Percentiles rank a stretch among this genome's conserved stretches.
These are phyloP conservation scores for Agaricus subrufescens DNA, from an alignment of 768 basidiomycete species.

Conservation along the genomic window DNA sequence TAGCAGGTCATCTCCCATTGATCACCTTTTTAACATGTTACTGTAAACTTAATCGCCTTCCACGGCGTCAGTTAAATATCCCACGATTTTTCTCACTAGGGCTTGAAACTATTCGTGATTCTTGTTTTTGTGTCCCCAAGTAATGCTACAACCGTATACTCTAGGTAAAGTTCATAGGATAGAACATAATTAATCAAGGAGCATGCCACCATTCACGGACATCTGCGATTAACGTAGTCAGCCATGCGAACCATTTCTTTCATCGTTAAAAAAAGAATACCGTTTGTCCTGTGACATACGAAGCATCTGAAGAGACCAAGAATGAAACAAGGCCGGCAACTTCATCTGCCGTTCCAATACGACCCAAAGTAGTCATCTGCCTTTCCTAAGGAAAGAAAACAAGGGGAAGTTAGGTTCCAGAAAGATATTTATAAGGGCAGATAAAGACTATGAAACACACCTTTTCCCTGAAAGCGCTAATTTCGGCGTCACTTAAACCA, in stretches of 20 bases:
- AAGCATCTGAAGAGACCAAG: conserved; percentile 14
- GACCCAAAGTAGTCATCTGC: not conserved
- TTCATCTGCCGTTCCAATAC: conserved; percentile 8
- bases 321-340: conserved; percentile 17
- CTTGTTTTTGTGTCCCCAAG: not conserved
- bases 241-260: not conserved
- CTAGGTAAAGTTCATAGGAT: not conserved
- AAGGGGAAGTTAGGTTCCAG: not conserved
- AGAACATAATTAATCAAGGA: not conserved
- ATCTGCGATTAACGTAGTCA: not conserved
- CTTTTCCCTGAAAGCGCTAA: not conserved
- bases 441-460: not conserved
- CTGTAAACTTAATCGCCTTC: too few species aligned
- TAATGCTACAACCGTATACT: not conserved
- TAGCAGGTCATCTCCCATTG: too few species aligned
- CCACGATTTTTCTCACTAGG: not conserved
- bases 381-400: not conserved
- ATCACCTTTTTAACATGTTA: too few species aligned
- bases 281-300: conserved; percentile 16
- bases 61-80: too few species aligned
- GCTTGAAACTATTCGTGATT: not conserved
- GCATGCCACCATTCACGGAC: conserved; percentile 4
- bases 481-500: not conserved
- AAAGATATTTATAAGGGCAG: not conserved
- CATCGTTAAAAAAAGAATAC: not conserved